Base-by-base conservation (phyloP, 257 asterid genomes). In the Hygrophila difformis region DNA sequence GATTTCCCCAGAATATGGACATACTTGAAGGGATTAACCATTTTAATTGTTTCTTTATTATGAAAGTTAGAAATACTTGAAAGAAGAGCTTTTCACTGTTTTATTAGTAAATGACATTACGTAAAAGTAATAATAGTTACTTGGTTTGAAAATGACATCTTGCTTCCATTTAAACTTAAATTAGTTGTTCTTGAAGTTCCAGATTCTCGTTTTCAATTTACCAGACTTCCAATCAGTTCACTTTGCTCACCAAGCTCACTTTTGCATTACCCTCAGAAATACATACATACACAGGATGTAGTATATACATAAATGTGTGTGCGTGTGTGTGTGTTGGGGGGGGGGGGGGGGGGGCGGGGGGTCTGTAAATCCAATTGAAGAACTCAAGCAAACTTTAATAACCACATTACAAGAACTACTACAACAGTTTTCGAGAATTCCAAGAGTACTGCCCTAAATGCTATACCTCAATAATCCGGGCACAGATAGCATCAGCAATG, bases 391-490 rank as follows among this genome's bases (percentile, higher is more conserved):
- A 71, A 75, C 36, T 55, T 51, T 67, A 33, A 5, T 33, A 5
- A 33, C 8, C 37, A 33, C 4, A 52, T 55, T 59, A 51, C 57
- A 57, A 41, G 63, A 35, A 68, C 47, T 65, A 67, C 70, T n/a
- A 61, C 51, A 56, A 49, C n/a, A 44, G 26, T 29, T 43, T 8
- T 55, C 46, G 49, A 55, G 62, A 59, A 64, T 50, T 65, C 67
- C 72, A 51, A 53, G 55, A 44, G 43, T 52, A 65, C n/a, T n/a
- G 48, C 60, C 73, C 74, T 68, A 53, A 44, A 37, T 63, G 72
- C 68, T 67, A 67, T 75, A 86, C 97, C 97, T 88, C 94, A 39
- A 88, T 44, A 72, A 88, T 88, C 62, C 93, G 78, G 29, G 81
- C 53, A 61, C 98, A 89, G 56, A 89, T 89, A 49, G 84, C 94